phyloP scores from a whole-genome alignment of 306 rosid genomes.

The Parietaria judaica region DNA sequence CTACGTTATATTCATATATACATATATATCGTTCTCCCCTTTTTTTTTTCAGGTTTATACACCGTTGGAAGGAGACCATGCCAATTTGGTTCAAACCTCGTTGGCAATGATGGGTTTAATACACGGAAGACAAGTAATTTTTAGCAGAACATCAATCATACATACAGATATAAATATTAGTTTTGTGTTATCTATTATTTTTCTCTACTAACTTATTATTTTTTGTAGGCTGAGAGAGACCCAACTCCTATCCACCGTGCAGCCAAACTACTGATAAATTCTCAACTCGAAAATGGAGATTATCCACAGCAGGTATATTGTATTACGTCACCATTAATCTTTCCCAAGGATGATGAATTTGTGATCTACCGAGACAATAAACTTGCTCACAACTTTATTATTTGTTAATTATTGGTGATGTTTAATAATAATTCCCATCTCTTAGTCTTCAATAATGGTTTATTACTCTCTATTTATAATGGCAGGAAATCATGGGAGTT shows the following conservation, averaged over 20 bases:
- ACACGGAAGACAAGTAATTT: conserved; percentile 22
- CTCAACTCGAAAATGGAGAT: conserved; percentile 5
- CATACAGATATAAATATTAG: too few relatives aligned
- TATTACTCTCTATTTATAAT: too few relatives aligned
- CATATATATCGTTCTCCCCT: too few relatives aligned
- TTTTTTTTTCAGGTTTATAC: conserved; percentile 18
- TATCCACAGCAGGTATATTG: conserved; percentile 4
- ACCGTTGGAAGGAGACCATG: conserved; percentile 22
- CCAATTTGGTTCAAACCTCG: conserved; percentile 32
- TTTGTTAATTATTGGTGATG: too few relatives aligned
- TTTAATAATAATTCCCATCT: background rate
- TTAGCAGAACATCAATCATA: background rate
- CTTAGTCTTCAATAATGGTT: background rate
- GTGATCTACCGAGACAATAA: too few relatives aligned
- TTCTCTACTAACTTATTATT: too few relatives aligned
- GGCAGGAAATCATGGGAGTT: conserved; percentile 3
- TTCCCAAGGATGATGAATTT: too few relatives aligned
- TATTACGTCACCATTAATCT: too few relatives aligned
- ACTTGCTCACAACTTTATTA: too few relatives aligned
- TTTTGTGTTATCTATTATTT: too few relatives aligned
- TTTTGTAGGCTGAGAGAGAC: conserved; percentile 3
- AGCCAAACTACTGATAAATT: conserved; percentile 4
- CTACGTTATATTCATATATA: too few relatives aligned
- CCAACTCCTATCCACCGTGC: conserved; percentile 3
- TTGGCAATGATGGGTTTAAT: conserved; percentile 32